These are phyloP conservation scores for Lepiota venenata DNA, from an alignment of 768 basidiomycete genomes.

Conservation along the genomic window DNA sequence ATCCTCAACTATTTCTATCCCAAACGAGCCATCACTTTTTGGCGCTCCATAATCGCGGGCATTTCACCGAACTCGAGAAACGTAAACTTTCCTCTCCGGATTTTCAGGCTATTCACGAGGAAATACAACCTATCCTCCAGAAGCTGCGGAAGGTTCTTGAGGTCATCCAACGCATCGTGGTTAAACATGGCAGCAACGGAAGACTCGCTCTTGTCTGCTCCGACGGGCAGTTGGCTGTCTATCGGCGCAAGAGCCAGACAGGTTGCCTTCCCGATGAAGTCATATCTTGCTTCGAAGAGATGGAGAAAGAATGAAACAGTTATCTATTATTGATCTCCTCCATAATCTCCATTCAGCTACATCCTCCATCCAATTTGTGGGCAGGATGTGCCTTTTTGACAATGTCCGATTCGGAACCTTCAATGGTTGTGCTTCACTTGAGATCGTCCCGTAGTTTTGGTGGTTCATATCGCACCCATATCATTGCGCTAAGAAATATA, in stretches of 20 bases:
- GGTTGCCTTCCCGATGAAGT: slow-evolving; percentile 44
- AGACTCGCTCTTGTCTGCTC: slow-evolving; percentile 54
- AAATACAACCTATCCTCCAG: slow-evolving; percentile 32
- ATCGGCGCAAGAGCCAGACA: slow-evolving; percentile 39
- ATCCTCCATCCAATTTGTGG: not conserved
- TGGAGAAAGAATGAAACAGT: not conserved
- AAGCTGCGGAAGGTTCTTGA: slow-evolving; percentile 36
- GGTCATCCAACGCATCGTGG: slow-evolving; percentile 44
- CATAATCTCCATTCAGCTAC: not conserved
- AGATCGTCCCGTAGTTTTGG: not conserved
- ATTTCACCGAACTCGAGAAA: slow-evolving; percentile 49
- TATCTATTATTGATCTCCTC: not conserved
- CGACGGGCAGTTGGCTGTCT: slow-evolving; percentile 43
- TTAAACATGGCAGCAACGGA: slow-evolving; percentile 48
- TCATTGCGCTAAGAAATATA: too few relatives aligned
- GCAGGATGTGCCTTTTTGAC: not conserved
- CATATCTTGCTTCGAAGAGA: slow-evolving; percentile 22
- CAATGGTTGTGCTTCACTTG: not conserved
- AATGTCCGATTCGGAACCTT: slow-evolving; percentile 8
- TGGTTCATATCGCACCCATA: too few relatives aligned
- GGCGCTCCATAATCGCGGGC: slow-evolving; percentile 53
- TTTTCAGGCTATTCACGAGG: slow-evolving; percentile 26
- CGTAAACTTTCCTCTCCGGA: slow-evolving; percentile 36
- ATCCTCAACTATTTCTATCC: slow-evolving; percentile 67
- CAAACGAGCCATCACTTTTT: slow-evolving; percentile 61